Base-by-base conservation (phyloP, 768 basidiomycete species). In the Dendrothele bispora region DNA sequence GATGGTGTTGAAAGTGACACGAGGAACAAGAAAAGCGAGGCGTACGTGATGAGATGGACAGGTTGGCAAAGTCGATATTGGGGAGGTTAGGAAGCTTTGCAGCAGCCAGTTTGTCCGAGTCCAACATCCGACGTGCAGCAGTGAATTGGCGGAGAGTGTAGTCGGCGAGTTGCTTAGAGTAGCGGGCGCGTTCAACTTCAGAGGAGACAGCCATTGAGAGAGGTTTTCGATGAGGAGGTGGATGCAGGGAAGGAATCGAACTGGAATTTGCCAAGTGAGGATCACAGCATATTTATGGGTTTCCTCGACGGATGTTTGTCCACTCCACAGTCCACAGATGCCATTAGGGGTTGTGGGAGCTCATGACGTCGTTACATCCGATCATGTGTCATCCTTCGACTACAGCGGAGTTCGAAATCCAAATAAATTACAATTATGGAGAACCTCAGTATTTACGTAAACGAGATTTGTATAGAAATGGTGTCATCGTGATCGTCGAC, bases 121-220 rank as follows among this genome's bases (percentile, higher is more conserved):
- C 59, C 7, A 61, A 43, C 2, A 50, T 55, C 17, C 51, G 45
- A 24, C 59, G 61, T 25, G 77, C 77, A 3, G 63, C 61, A 26
- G 66, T 56, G 50, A 75, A 72, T 51, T 78, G 78, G 53, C 68
- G 69, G 21, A 73, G 61, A 22, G 78, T 80, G 55, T 79, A 76
- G 5, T 65, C 68, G 38, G 73, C 72, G 39, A 82, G 68, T 40
- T 75, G 68, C 51, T 73, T 68, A 17, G 77, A 74, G 60, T 77
- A 79, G 20, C 61, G 66, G 38, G 62, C 60, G 27, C 65, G 63
- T 21, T 65, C 69, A 12, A 49, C 39, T 36, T 66, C 61, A 7
- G 60, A 46, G 22, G 62, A 36, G 39, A 54, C 56, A 17, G 54
- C 50, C 65, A 67, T 67, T 36, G 47, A 45, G 56, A 37, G 26